Evolutionary conservation across 202 grass and related monocot genomes (phyloP), one percentile per base, ranked within the genome.

Genomic region (Bolboschoenoplectus hybrid): DNA sequence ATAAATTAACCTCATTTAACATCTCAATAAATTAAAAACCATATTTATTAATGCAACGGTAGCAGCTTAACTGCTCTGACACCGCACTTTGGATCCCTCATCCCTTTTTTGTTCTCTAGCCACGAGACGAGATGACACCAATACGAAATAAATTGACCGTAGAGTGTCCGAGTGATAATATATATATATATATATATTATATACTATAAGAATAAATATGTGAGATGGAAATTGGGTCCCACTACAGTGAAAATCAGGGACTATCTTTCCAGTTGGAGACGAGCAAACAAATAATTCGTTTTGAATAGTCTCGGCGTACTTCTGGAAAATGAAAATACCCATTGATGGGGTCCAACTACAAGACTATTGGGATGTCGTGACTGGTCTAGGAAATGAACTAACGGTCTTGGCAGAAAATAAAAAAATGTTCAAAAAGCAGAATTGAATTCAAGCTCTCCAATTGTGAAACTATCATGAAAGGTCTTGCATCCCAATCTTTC

Each of bases 1-100:
- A 63, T 60, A 83, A 83, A 67, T 84, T 70, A 71, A 67, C 44
- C 64, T 84, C 81, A 53, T 84, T 82, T 70, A 84, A 84, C 43
- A 67, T 46, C 12, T 12, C 47, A 57, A 58, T 17, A 53, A 38
- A 58, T 41, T 7, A 52, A 80, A 55, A 70, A 2, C 50, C 41
- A 35, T 57, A 83, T 66, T 76, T 66, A 67, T 84, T 39, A 70
- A 84, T 84, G 46, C 32, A 84, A 84, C 81, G 45, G 43, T 50
- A 43, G 13, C 45, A 56, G 47, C 13, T 80, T 32, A 61, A 80
- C 55, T 7, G 63, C 11, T 84, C 81, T 56, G 81, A 84, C 64
- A 84, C 61, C 80, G 61, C 60, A 67, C 60, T 67, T 84, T 40
- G 80, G 80, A 82, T 82, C 40, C 60, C 58, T 61, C 16, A 12